Percentiles rank a stretch among this genome's conserved stretches.
These are phyloP conservation scores for Senecio squalidus DNA, from an alignment of 140 eudicot species.

Conservation along the genomic window DNA sequence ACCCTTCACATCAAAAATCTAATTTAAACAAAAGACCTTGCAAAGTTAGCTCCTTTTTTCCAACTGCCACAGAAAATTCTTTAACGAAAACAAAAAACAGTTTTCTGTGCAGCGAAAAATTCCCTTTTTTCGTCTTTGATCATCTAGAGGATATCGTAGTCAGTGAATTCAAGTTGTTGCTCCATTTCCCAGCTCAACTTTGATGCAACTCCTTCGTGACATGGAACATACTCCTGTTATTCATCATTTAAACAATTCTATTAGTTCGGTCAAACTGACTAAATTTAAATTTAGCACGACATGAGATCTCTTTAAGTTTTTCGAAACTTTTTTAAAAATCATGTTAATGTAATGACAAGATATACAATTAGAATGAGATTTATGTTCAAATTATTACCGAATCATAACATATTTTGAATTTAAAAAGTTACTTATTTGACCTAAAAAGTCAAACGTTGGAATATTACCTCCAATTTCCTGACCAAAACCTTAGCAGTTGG, in stretches of 20 bases:
- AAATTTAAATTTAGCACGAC: background rate
- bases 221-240: constrained; percentile 68
- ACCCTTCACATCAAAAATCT: constrained; percentile 43
- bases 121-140: constrained; percentile 14
- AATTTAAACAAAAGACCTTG: constrained; percentile 36
- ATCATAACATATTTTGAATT: background rate
- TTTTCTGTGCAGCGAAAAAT: constrained; percentile 18
- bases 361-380: background rate
- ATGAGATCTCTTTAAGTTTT: background rate
- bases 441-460: constrained; percentile 3
- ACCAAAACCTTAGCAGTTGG: constrained; percentile 76
- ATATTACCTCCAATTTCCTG: constrained; percentile 69
- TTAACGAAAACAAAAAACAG: constrained; percentile 6
- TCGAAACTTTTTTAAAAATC: background rate
- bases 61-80: constrained; percentile 28
- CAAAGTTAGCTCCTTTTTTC: constrained; percentile 49
- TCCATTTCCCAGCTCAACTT: constrained; percentile 82
- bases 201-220: constrained; percentile 76
- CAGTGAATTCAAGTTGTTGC: constrained; percentile 67
- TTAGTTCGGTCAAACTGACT: constrained; percentile 16
- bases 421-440: constrained; percentile 4
- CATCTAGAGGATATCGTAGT: constrained; percentile 55
- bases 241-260: constrained; percentile 3
- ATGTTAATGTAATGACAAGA: background rate
- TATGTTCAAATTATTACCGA: background rate